phyloP scores from a whole-genome alignment of 768 basidiomycete genomes.

The Dioszegia hungarica region DNA sequence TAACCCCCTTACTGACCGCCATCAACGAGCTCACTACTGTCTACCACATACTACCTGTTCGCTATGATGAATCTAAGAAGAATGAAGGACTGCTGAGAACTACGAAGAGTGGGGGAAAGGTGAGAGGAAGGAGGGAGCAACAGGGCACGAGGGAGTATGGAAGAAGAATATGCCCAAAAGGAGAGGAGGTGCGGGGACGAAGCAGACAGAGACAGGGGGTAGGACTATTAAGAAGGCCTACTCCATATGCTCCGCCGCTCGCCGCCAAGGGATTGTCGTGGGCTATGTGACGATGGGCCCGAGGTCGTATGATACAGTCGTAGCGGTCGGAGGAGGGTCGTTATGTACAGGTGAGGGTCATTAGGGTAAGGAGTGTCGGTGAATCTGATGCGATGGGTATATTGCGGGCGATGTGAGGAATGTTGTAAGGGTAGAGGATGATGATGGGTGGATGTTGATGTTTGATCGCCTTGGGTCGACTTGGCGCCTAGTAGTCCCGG shows the following conservation, averaged over 20 bases:
- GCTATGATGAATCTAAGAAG: no score
- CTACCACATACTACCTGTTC: no score
- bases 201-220: not conserved
- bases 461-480: no score
- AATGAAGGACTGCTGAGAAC: no score
- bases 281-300: not conserved
- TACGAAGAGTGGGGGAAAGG: no score
- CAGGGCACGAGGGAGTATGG: constrained; percentile 1
- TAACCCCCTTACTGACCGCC: not conserved
- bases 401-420: no score
- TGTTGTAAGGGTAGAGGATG: no score
- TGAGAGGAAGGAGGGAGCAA: not conserved
- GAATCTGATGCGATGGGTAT: no score
- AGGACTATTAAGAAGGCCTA: not conserved
- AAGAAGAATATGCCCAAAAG: not conserved
- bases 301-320: not conserved
- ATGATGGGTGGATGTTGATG: no score
- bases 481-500: not conserved
- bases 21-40: no score
- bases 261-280: not conserved
- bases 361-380: not conserved
- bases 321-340: not conserved
- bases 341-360: not conserved
- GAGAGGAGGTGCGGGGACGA: not conserved
- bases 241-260: no score